Evolutionary conservation across 306 rosid genomes (phyloP).

Genomic region (Trifolium subterraneum): DNA sequence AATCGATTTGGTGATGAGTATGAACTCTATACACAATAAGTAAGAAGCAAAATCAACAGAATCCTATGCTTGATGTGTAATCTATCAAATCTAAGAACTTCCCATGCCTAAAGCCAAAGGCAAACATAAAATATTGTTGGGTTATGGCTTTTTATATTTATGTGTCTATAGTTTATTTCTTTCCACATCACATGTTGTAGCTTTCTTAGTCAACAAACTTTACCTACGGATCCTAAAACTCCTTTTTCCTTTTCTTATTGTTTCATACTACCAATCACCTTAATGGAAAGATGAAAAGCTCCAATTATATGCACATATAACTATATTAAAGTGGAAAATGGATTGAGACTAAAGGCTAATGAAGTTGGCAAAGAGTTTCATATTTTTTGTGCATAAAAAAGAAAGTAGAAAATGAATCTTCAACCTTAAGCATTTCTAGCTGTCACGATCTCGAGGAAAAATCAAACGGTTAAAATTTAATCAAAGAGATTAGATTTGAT

Average conservation of each 20-base stretch:
- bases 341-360: background rate
- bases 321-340: constrained; percentile 8
- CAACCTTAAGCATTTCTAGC: background rate
- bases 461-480: background rate
- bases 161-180: constrained; percentile 25
- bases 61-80: constrained; percentile 29
- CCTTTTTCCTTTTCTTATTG: constrained; percentile 1
- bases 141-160: constrained; percentile 23
- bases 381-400: background rate
- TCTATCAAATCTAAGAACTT: constrained; percentile 36
- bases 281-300: constrained; percentile 30
- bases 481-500: no score
- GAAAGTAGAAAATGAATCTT: background rate
- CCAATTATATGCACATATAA: constrained; percentile 34
- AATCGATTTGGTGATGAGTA: background rate
- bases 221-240: constrained; percentile 41
- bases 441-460: background rate
- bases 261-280: background rate
- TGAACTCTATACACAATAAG: background rate
- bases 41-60: constrained; percentile 29
- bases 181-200: constrained; percentile 61
- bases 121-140: constrained; percentile 45
- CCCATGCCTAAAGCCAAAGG: constrained; percentile 42
- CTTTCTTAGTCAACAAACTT: constrained; percentile 59
- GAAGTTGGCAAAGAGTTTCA: background rate